A percentile compares a stretch with the other conserved stretches of the same genome.
Evolutionary conservation across 768 basidiomycete genomes (phyloP).

Genomic region (Crucibulum laeve): DNA sequence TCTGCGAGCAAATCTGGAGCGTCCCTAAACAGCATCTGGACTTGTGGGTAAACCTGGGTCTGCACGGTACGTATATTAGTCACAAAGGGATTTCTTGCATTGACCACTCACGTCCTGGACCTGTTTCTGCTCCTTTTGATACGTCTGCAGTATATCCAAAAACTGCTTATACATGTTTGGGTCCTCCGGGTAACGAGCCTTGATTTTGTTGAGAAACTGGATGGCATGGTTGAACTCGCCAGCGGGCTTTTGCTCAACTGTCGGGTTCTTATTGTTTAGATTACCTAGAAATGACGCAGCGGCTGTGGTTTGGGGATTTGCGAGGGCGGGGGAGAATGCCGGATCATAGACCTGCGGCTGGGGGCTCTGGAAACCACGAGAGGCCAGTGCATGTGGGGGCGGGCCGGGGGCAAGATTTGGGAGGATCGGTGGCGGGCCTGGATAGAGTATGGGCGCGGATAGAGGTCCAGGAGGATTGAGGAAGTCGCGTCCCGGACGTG

Average conservation of each 20-base stretch:
- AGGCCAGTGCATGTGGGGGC: slow-evolving; percentile 52
- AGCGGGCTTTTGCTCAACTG: slow-evolving; percentile 45
- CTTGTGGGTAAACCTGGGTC: slow-evolving; percentile 79
- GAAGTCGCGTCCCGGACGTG: slow-evolving; percentile 23
- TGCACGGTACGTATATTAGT: slow-evolving; percentile 14
- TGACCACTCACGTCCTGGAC: slow-evolving; percentile 57
- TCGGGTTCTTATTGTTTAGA: slow-evolving; percentile 43
- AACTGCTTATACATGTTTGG: slow-evolving; percentile 93
- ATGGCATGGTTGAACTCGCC: slow-evolving; percentile 93
- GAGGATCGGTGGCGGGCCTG: slow-evolving; percentile 4
- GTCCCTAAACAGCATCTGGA: slow-evolving; percentile 76
- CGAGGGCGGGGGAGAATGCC: slow-evolving; percentile 41
- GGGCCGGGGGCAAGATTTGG: slow-evolving; percentile 30
- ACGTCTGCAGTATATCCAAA: slow-evolving; percentile 82
- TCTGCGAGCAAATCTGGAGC: slow-evolving; percentile 75
- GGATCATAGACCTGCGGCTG: slow-evolving; percentile 34
- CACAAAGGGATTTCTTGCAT: background rate
- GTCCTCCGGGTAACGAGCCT: slow-evolving; percentile 82
- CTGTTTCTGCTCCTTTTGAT: slow-evolving; percentile 79
- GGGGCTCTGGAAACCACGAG: slow-evolving; percentile 37
- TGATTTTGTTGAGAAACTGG: slow-evolving; percentile 98
- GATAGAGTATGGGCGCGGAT: background rate
- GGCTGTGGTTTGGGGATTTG: slow-evolving; percentile 45
- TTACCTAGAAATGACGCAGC: slow-evolving; percentile 66
- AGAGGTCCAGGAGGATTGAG: too few relatives aligned